Conservation (phyloP, 345 rosid genomes). For the Punica granatum region DNA sequence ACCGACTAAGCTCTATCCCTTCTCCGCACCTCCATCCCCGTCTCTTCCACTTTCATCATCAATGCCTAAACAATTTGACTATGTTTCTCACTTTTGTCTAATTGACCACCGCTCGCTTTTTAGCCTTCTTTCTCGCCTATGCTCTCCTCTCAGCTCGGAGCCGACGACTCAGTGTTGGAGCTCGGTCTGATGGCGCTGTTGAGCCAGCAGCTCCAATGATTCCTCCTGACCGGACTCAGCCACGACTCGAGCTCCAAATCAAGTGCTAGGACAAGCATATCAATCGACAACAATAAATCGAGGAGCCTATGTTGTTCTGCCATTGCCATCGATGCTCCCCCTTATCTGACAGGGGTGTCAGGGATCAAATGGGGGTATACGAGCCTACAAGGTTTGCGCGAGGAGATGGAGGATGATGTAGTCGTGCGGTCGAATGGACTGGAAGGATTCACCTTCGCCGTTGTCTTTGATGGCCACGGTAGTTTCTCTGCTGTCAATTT, state of each 20-base stretch:
- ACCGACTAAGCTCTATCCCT: no score
- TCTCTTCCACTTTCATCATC: no score
- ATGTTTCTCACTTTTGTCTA: no score
- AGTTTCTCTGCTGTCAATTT: constrained; percentile 66
- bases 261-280: constrained; percentile 14
- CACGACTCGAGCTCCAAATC: constrained; percentile 10
- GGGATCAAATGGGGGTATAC: constrained; percentile 73
- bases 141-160: no score
- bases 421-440: constrained; percentile 65
- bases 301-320: constrained; percentile 53
- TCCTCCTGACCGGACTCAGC: constrained; percentile 29
- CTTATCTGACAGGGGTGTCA: constrained; percentile 43
- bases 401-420: constrained; percentile 84
- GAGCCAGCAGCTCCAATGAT: constrained; percentile 50
- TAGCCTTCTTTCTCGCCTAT: no score
- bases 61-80: no score
- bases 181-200: constrained; percentile 50
- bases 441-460: no score
- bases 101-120: no score
- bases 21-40: no score
- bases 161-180: background rate
- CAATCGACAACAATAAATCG: constrained; percentile 14
- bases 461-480: constrained; percentile 86
- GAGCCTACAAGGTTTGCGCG: constrained; percentile 71
- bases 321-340: constrained; percentile 72